Base-by-base conservation (phyloP, 2,329 filamentous ascomycete species). In the Parastagonospora nodorum region DNA sequence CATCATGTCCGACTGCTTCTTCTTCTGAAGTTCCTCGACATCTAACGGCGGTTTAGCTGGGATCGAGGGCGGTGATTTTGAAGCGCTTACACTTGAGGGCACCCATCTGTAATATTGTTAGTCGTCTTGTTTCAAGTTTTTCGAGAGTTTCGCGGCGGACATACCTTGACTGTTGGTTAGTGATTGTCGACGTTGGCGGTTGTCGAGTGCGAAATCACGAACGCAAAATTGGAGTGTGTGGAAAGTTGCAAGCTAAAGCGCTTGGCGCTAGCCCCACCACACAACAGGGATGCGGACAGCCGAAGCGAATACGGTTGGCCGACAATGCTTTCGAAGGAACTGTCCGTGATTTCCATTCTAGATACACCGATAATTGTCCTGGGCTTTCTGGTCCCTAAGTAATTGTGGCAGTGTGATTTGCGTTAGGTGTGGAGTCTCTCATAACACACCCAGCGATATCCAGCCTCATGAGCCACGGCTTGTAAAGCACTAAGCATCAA, bases 21-120 rank as follows among this genome's bases (percentile, higher is more conserved):
- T 97, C 92, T 99, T 97, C 82, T 97, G 92, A 85, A 99, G 89
- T 88, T 99, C 94, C 88, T 99, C 95, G 84, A 99, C 91, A 86
- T 76, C 66, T 69, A 45, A 24, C 42, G 30, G 40, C 43, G 42
- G 12, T 57, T 68, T 57, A 68, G 61, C 52, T 50, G 96, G 41
- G 47, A 16, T 36, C 46, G 41, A 40, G 28, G 37, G 42, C 40
- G 44, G 14, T 8, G 12, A 32, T 14, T 42, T 16, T 37, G 57
- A 31, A 38, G 42, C 14, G 51, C 63, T 55, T 62, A 69, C 66
- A 99, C 85, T 99, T 99, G 82, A 97, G 91, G 85, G 93, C 93
- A 90, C 94, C 94, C 94, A 97, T 97, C 87, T 93, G 61, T 59
- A 37, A 31, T 38, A 48, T 35, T 58, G 59, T 70, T 55, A 69